phyloP scores from a whole-genome alignment of 2,329 filamentous ascomycete genomes.

The Sporothrix humicola region DNA sequence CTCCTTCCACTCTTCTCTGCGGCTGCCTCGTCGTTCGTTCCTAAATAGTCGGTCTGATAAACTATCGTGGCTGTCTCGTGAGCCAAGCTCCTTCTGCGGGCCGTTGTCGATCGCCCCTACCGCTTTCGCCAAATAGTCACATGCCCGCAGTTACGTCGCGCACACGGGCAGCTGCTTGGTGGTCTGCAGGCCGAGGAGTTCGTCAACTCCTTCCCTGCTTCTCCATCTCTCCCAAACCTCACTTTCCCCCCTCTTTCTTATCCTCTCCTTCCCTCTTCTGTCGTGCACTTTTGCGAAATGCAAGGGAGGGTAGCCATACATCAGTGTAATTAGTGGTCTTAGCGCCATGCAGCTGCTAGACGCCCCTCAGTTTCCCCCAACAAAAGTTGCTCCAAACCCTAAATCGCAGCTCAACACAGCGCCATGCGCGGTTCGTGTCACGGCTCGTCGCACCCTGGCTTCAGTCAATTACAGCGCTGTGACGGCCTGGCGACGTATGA shows the following conservation, averaged over 20 bases:
- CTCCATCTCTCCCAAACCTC: not conserved
- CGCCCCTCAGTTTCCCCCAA: not conserved
- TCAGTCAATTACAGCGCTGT: slow-evolving; percentile 2
- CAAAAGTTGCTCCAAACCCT: not conserved
- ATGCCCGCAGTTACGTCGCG: slow-evolving; percentile 12
- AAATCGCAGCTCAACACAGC: not conserved
- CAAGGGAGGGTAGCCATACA: slow-evolving; percentile 15
- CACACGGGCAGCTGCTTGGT: slow-evolving; percentile 4
- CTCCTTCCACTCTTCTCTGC: no score
- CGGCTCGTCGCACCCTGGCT: not conserved
- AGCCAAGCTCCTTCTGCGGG: not conserved
- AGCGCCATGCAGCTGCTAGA: slow-evolving; percentile 19
- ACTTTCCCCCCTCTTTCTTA: not conserved
- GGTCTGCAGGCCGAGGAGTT: slow-evolving; percentile 17
- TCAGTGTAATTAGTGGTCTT: slow-evolving; percentile 6
- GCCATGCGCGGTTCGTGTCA: slow-evolving; percentile 8
- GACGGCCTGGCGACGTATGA: slow-evolving; percentile 5
- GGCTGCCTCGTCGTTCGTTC: no score
- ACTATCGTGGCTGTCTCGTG: not conserved
- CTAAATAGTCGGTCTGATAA: no score
- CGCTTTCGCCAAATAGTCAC: not conserved
- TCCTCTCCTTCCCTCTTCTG: not conserved
- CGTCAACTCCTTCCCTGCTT: not conserved
- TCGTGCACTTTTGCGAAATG: slow-evolving; percentile 15
- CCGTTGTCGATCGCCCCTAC: not conserved